These are phyloP conservation scores for Erodium texanum DNA, from an alignment of 441 rosid species.

Conservation along the genomic window DNA sequence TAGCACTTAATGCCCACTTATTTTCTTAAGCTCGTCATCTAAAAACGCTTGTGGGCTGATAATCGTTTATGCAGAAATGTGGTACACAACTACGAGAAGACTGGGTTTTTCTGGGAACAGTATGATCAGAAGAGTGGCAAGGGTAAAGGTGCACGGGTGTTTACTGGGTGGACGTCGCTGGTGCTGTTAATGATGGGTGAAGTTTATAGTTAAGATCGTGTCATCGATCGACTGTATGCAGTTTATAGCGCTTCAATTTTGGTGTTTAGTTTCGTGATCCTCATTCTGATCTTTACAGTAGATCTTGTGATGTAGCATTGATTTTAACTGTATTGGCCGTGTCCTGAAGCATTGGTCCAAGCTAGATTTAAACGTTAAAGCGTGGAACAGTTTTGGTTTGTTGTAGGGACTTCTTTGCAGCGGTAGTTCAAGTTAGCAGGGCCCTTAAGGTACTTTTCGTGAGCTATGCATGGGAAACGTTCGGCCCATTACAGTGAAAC, in stretches of 20 bases:
- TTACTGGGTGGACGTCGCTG: conserved; percentile 91
- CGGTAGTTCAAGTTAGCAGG: too few species aligned
- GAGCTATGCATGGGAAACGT: too few species aligned
- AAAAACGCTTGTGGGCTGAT: background rate
- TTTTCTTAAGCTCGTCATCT: background rate
- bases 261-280: background rate
- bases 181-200: conserved; percentile 71
- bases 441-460: too few species aligned
- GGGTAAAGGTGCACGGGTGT: conserved; percentile 73
- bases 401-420: too few species aligned
- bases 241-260: background rate
- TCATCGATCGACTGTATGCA: background rate
- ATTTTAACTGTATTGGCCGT: background rate
- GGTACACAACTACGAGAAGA: conserved; percentile 60
- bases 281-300: too few species aligned
- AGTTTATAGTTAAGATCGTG: conserved; percentile 27
- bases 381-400: too few species aligned
- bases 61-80: conserved; percentile 51
- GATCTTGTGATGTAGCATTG: too few species aligned
- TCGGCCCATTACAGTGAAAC: too few species aligned
- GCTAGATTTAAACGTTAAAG: too few species aligned
- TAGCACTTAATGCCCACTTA: background rate
- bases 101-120: conserved; percentile 95
- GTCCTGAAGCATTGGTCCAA: too few species aligned
- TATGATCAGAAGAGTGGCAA: conserved; percentile 77